Conservation (phyloP, 164 flowering plant genomes). For the Nelumbo lutea region DNA sequence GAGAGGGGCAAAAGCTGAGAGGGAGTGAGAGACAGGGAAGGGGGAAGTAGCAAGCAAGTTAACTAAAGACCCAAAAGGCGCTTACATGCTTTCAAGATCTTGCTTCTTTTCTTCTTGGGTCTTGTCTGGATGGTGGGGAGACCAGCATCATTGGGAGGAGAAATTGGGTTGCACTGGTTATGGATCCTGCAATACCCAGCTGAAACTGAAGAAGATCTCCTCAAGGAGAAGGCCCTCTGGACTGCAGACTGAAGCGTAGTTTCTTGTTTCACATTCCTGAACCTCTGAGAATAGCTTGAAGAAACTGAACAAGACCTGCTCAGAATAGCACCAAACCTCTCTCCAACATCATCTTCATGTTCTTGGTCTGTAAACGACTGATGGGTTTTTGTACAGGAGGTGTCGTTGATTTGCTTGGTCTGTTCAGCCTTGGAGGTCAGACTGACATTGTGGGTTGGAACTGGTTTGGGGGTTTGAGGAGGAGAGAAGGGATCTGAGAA, state of each 20-base stretch:
- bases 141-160: not conserved
- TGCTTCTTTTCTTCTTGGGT: slow-evolving; percentile 13
- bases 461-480: slow-evolving; percentile 15
- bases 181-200: slow-evolving; percentile 55
- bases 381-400: not conserved
- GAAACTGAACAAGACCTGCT: slow-evolving; percentile 34
- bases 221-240: slow-evolving; percentile 41
- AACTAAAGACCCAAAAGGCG: slow-evolving; percentile 11
- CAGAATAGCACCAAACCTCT: slow-evolving; percentile 20
- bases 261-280: slow-evolving; percentile 9
- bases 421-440: slow-evolving; percentile 4
- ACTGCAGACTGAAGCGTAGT: slow-evolving; percentile 17
- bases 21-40: no score
- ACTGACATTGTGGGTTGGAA: not conserved
- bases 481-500: slow-evolving; percentile 33
- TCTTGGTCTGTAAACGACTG: slow-evolving; percentile 14
- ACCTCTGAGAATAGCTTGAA: slow-evolving; percentile 19
- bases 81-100: slow-evolving; percentile 15
- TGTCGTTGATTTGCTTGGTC: not conserved
- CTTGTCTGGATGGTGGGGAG: not conserved
- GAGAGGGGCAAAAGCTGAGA: no score
- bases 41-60: no score
- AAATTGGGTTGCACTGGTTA: slow-evolving; percentile 26
- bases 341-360: slow-evolving; percentile 16
- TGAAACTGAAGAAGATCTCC: slow-evolving; percentile 52